Conservation (phyloP, 164 flowering plant genomes). For the Chimonanthus praecox region DNA sequence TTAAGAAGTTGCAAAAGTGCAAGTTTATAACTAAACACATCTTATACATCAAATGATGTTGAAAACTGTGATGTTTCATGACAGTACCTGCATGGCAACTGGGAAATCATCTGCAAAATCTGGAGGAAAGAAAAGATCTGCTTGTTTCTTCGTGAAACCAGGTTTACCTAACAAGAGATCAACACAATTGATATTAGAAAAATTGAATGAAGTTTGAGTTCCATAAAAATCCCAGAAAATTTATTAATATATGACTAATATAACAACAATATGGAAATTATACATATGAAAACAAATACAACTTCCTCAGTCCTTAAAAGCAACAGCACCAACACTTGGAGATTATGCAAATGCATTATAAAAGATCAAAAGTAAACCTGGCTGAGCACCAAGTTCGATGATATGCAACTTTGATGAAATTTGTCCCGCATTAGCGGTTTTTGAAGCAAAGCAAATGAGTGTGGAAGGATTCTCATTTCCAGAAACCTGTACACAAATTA, state of each 20-base stretch:
- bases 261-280: too few relatives aligned
- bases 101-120: slow-evolving; percentile 99
- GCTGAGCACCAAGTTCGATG: slow-evolving; percentile 98
- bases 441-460: slow-evolving; percentile 83
- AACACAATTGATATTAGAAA: background rate
- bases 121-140: slow-evolving; percentile 98
- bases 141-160: slow-evolving; percentile 88
- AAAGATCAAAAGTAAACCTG: slow-evolving; percentile 43
- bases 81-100: slow-evolving; percentile 95
- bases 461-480: slow-evolving; percentile 87
- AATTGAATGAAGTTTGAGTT: too few relatives aligned
- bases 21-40: background rate
- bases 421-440: slow-evolving; percentile 86
- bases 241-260: too few relatives aligned
- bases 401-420: slow-evolving; percentile 91
- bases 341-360: background rate
- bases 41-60: background rate
- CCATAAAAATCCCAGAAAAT: too few relatives aligned
- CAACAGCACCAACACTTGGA: background rate
- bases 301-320: too few relatives aligned
- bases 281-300: too few relatives aligned
- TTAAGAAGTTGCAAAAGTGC: slow-evolving; percentile 7
- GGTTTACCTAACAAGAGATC: slow-evolving; percentile 63
- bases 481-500: slow-evolving; percentile 45
- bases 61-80: background rate